phyloP scores from a whole-genome alignment of 192 early-diverging fungal genomes.

The Linnemannia elongata region DNA sequence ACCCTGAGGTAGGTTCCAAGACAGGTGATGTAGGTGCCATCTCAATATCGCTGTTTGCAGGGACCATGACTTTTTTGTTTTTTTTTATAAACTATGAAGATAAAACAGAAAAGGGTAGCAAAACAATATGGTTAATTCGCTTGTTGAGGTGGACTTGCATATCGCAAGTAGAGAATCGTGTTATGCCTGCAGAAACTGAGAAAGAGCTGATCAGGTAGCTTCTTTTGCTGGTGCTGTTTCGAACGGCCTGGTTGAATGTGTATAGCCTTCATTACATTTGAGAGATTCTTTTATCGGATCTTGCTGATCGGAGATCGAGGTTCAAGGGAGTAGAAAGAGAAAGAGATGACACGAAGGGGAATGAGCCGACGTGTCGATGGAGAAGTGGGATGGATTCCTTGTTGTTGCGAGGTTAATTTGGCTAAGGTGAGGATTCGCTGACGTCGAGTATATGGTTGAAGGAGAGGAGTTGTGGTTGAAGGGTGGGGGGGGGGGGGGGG shows the following conservation, averaged over 20 bases:
- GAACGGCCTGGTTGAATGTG: neutral
- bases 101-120: neutral
- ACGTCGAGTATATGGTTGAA: neutral
- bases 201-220: neutral
- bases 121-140: neutral
- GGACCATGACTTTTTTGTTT: conserved; percentile 25
- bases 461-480: neutral
- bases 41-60: conserved; percentile 30
- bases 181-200: neutral
- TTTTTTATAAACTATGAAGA: neutral
- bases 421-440: neutral
- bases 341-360: neutral
- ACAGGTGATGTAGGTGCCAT: conserved; percentile 24
- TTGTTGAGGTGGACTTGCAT: neutral
- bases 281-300: neutral
- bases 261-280: neutral
- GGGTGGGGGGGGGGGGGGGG: neutral
- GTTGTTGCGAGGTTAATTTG: too few relatives aligned
- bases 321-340: neutral
- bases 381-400: neutral
- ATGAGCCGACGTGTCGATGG: conserved; percentile 2
- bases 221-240: neutral
- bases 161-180: neutral
- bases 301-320: neutral
- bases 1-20: neutral